Conservation (phyloP, 1,284 basidiomycete species). For the Cutaneotrichosporon sp. region DNA sequence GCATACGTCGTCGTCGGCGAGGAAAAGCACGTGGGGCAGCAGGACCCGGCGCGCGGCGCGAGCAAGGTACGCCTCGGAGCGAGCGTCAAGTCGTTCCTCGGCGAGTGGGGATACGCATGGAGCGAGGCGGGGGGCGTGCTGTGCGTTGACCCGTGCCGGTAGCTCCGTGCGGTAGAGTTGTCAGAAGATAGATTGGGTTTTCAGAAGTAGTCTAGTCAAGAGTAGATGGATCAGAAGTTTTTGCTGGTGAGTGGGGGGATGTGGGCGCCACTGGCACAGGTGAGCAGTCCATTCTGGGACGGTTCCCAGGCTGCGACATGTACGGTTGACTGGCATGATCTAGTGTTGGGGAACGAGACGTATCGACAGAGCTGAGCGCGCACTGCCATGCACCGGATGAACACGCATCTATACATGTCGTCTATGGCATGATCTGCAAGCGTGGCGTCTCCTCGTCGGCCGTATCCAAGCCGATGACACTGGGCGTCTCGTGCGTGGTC, state of each 20-base stretch:
- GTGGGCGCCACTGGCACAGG: too few relatives aligned
- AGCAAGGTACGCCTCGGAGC: slow-evolving; percentile 76
- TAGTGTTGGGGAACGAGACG: too few relatives aligned
- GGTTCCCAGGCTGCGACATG: too few relatives aligned
- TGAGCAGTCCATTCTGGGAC: too few relatives aligned
- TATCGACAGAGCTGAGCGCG: too few relatives aligned
- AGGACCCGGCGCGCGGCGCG: slow-evolving; percentile 74
- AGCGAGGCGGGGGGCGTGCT: slow-evolving; percentile 85
- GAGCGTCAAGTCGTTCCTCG: slow-evolving; percentile 82
- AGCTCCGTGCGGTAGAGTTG: not conserved
- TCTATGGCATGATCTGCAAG: too few relatives aligned
- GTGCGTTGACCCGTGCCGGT: slow-evolving; percentile 65
- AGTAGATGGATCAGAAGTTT: not conserved
- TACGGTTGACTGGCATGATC: too few relatives aligned
- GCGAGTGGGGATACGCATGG: slow-evolving; percentile 95
- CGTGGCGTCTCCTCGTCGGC: too few relatives aligned
- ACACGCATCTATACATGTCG: too few relatives aligned
- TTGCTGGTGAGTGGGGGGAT: not conserved
- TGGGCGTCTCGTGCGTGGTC: too few relatives aligned
- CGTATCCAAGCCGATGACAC: too few relatives aligned
- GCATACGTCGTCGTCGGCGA: slow-evolving; percentile 90
- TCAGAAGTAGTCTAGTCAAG: not conserved
- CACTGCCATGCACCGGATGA: too few relatives aligned
- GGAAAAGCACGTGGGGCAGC: slow-evolving; percentile 89
- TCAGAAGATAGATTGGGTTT: slow-evolving; percentile 1